Base-by-base conservation (phyloP, 2,329 filamentous ascomycete species). In the Alternaria tenuissima region DNA sequence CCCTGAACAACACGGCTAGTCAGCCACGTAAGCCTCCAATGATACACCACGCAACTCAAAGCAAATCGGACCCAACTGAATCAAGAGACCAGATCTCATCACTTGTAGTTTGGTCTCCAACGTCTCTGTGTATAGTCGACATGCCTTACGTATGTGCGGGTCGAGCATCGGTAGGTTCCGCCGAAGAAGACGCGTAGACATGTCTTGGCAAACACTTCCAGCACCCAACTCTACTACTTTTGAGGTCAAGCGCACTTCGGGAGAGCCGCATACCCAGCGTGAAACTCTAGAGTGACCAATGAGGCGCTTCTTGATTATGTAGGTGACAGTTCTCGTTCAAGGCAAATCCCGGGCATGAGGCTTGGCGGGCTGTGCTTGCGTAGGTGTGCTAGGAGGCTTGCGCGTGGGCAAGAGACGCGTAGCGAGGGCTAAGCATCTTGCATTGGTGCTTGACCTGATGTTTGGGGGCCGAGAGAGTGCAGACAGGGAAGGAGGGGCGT, bases 141-240 rank as follows among this genome's bases (percentile, higher is more conserved):
- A 28, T 34, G 44, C 28, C 44, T 48, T 48, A 48, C 44, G 44
- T 48, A 36, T 48, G 46, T 48, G 46, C 30, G 32, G 32, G 32
- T 36, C 46, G 12, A 36, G 46, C 3, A 24, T 32, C 20, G 18
- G 30, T 34, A 24, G 30, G 7, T 20, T 49, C 32, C 32, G 22
- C 46, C 32, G 46, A 36, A 36, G 30, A 36, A 49, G 46, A 49
- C 46, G 20, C 46, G 46, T 38, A 36, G 20, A 26, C 30, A 36
- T 49, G 46, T 49, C 46, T 49, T 49, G 46, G 46, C 32, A 49
- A 49, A 36, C 32, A 14, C 30, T 36, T 36, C 16, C 32, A 49
- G 11, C 30, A n/a, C 32, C 14, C 14, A 36, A 16, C 12, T 36
- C 16, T 22, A 48, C 30, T 9, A 48, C 46, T 11, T 26, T 49